Evolutionary conservation across 2,329 filamentous ascomycete genomes (phyloP).

Genomic region (Atkinsonella texensis): DNA sequence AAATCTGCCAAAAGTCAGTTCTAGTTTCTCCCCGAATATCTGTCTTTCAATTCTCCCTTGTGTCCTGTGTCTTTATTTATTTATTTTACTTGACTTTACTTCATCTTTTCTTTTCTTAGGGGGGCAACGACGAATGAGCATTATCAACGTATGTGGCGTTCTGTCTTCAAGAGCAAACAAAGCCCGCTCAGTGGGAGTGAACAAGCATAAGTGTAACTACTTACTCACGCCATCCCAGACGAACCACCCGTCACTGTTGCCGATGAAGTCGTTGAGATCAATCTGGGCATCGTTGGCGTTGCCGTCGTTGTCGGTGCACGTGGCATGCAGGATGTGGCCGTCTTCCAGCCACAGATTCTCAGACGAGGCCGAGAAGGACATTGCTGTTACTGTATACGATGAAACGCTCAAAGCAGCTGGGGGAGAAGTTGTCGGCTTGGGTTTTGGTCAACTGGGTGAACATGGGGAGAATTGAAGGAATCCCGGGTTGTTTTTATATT

Average conservation of each 20-base stretch:
- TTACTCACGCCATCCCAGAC: conserved; percentile 9
- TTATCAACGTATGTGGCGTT: too few relatives aligned
- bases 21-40: neutral
- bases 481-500: too few relatives aligned
- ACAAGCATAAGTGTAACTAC: neutral
- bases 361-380: conserved; percentile 7
- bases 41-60: too few relatives aligned
- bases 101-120: too few relatives aligned
- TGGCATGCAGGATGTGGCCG: conserved; percentile 8
- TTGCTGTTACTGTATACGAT: neutral
- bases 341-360: conserved; percentile 3
- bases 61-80: too few relatives aligned
- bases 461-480: too few relatives aligned
- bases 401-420: neutral
- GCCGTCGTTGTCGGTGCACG: neutral
- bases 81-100: too few relatives aligned
- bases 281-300: conserved; percentile 1
- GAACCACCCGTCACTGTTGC: conserved; percentile 10
- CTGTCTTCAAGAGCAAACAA: too few relatives aligned
- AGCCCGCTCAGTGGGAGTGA: too few relatives aligned
- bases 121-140: too few relatives aligned
- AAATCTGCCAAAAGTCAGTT: conserved; percentile 1
- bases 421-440: neutral
- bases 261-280: conserved; percentile 8
- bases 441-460: neutral